Percentiles rank a stretch among this genome's conserved stretches.
Evolutionary conservation across 768 basidiomycete genomes (phyloP).

Genomic region (Crucibulum laeve): DNA sequence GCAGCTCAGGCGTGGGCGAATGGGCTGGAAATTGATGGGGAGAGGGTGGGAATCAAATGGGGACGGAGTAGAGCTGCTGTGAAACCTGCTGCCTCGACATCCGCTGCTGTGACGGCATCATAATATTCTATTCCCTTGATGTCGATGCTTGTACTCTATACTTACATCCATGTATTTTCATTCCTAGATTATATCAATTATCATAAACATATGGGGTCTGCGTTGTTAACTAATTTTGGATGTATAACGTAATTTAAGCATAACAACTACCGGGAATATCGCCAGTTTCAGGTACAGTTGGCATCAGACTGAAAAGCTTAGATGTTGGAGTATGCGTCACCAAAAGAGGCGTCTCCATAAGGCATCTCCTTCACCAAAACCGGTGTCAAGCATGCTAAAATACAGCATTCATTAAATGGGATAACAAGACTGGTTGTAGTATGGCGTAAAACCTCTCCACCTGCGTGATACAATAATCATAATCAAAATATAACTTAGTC

Average conservation of each 20-base stretch:
- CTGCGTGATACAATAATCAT: neutral
- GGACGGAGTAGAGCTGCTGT: conserved; percentile 63
- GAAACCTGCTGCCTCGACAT: conserved; percentile 23
- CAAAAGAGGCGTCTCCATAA: too few relatives aligned
- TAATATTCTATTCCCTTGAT: conserved; percentile 8
- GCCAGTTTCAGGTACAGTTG: too few relatives aligned
- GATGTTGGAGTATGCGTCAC: too few relatives aligned
- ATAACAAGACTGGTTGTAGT: too few relatives aligned
- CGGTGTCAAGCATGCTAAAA: neutral
- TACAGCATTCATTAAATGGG: neutral
- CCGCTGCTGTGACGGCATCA: conserved; percentile 14
- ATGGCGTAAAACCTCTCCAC: too few relatives aligned
- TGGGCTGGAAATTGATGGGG: conserved; percentile 82
- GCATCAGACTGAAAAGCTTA: too few relatives aligned
- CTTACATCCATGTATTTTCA: neutral
- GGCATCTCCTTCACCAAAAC: neutral
- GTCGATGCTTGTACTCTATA: neutral
- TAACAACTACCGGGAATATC: too few relatives aligned
- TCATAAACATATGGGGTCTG: too few relatives aligned
- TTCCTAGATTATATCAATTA: too few relatives aligned
- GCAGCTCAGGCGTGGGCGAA: conserved; percentile 90
- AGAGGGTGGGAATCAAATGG: conserved; percentile 78
- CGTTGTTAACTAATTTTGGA: too few relatives aligned
- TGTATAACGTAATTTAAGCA: too few relatives aligned
- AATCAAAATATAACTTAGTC: neutral